Percentiles rank a stretch among this genome's conserved stretches.
Conservation (phyloP, 805 yeast genomes). For the Blastobotrys americana region DNA sequence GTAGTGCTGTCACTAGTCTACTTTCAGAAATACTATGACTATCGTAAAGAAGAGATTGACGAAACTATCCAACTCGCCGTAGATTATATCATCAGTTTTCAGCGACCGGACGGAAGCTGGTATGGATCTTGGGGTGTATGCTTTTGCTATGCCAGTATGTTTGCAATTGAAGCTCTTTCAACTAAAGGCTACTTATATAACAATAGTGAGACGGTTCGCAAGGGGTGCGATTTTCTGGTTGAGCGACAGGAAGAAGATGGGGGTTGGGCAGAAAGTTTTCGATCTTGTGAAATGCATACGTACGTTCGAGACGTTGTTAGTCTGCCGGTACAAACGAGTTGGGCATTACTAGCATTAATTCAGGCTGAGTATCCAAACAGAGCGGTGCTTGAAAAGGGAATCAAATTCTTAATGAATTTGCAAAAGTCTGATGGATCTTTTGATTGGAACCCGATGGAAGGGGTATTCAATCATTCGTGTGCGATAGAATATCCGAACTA, state of each 20-base stretch:
- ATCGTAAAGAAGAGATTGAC: constrained; percentile 58
- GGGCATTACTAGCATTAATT: constrained; percentile 81
- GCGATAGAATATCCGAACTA: constrained; percentile 96
- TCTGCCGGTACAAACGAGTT: constrained; percentile 80
- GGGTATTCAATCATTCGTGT: constrained; percentile 91
- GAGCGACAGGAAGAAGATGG: constrained; percentile 77
- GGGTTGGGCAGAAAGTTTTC: constrained; percentile 97
- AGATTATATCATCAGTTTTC: constrained; percentile 59
- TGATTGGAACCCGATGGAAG: constrained; percentile 79
- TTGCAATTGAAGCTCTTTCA: constrained; percentile 86
- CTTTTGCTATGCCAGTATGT: constrained; percentile 93
- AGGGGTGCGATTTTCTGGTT: constrained; percentile 81
- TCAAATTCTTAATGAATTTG: constrained; percentile 51
- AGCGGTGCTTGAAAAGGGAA: constrained; percentile 54
- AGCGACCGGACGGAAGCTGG: constrained; percentile 85
- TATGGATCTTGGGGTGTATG: constrained; percentile 99
- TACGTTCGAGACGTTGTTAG: constrained; percentile 62
- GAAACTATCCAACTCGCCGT: constrained; percentile 70
- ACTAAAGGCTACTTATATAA: constrained; percentile 58
- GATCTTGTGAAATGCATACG: constrained; percentile 72
- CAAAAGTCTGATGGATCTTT: constrained; percentile 79
- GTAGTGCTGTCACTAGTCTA: constrained; percentile 81
- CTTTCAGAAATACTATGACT: constrained; percentile 59
- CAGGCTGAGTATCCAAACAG: constrained; percentile 74
- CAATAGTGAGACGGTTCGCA: constrained; percentile 53